A percentile compares a stretch with the other conserved stretches of the same genome.
Evolutionary conservation across 2,329 filamentous ascomycete species (phyloP).

Genomic region (Fusarium newnesense): DNA sequence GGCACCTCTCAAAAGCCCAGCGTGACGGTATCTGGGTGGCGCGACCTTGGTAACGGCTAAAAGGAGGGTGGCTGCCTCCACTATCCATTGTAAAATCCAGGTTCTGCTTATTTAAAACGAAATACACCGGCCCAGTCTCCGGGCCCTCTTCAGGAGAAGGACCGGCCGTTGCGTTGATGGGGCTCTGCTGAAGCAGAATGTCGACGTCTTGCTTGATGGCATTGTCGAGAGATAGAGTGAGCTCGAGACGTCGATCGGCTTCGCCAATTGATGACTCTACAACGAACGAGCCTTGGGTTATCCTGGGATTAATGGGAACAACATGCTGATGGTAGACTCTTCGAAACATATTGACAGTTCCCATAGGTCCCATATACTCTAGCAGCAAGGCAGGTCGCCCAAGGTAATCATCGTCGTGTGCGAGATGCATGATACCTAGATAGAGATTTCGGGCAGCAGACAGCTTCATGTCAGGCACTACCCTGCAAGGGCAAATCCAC

Average conservation of each 20-base stretch:
- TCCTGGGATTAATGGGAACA: slow-evolving; percentile 29
- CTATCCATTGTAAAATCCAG: neutral
- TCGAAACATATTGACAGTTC: slow-evolving; percentile 27
- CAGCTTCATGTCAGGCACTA: neutral
- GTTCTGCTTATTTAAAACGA: slow-evolving; percentile 6
- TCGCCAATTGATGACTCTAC: neutral
- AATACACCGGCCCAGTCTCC: slow-evolving; percentile 32
- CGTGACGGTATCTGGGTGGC: slow-evolving; percentile 29
- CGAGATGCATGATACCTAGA: slow-evolving; percentile 38
- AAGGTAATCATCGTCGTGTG: slow-evolving; percentile 36
- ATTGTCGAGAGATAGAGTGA: neutral
- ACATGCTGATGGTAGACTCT: slow-evolving; percentile 30
- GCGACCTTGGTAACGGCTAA: slow-evolving; percentile 25
- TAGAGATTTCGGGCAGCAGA: slow-evolving; percentile 6
- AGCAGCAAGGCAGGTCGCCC: slow-evolving; percentile 35
- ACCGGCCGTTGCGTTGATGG: slow-evolving; percentile 12
- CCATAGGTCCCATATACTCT: slow-evolving; percentile 33
- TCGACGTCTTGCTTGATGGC: slow-evolving; percentile 21
- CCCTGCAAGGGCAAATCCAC: slow-evolving; percentile 38
- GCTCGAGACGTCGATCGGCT: neutral
- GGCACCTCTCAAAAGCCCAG: slow-evolving; percentile 31
- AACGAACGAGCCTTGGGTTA: neutral
- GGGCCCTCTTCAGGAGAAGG: neutral
- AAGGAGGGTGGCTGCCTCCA: slow-evolving; percentile 26
- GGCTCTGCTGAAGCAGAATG: slow-evolving; percentile 34